These are phyloP conservation scores for Leccinum pellstonianum DNA, from an alignment of 768 basidiomycete species.

Conservation along the genomic window DNA sequence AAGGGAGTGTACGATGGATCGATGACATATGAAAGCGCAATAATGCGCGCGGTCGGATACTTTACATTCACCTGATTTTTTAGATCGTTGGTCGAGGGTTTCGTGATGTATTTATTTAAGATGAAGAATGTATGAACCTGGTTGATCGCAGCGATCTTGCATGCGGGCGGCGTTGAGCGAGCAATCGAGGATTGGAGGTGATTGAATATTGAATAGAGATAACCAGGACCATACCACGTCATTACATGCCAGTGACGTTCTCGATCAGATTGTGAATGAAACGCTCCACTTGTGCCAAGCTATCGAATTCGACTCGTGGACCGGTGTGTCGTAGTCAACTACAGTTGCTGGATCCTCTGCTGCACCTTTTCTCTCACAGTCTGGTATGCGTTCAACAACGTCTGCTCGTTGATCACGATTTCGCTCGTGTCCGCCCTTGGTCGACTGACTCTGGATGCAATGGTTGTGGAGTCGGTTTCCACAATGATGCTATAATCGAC, in stretches of 20 bases:
- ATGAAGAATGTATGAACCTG: neutral
- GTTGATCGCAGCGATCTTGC: neutral
- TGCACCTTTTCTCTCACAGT: constrained; percentile 84
- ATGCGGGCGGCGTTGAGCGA: neutral
- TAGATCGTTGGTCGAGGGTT: neutral
- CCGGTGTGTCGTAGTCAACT: constrained; percentile 18
- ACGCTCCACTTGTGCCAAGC: neutral
- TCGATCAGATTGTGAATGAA: neutral
- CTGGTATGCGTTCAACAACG: constrained; percentile 89
- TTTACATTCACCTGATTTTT: neutral
- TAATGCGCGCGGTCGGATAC: neutral
- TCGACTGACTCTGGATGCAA: constrained; percentile 90
- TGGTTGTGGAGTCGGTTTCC: constrained; percentile 94
- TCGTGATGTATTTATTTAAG: neutral
- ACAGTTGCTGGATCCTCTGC: constrained; percentile 78
- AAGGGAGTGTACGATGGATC: neutral
- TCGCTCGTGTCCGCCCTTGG: constrained; percentile 92
- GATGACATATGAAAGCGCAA: neutral
- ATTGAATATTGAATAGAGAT: neutral
- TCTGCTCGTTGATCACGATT: constrained; percentile 98
- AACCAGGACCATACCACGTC: neutral
- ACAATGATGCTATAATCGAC: constrained; percentile 74
- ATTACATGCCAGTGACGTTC: neutral
- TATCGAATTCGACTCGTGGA: neutral
- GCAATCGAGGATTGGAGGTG: neutral